These are phyloP conservation scores for Paradendryphiella salina DNA, from an alignment of 2,329 filamentous ascomycete species.

Conservation along the genomic window DNA sequence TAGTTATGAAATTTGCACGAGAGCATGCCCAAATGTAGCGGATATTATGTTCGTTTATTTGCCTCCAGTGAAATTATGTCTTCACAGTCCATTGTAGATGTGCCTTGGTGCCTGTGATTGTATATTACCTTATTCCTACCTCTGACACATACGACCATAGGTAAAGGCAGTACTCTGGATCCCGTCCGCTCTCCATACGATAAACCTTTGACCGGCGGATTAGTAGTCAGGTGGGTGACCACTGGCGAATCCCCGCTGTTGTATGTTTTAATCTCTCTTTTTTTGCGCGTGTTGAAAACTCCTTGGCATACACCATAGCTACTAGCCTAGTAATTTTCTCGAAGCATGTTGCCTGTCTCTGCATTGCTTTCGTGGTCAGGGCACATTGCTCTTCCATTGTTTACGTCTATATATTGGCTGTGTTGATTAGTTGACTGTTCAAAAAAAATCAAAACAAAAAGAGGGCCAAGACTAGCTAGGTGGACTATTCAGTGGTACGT, in stretches of 20 bases:
- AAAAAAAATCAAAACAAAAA: no score
- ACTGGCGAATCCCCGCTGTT: slow-evolving; percentile 9
- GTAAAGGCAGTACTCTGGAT: slow-evolving; percentile 7
- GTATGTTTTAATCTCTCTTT: slow-evolving; percentile 8
- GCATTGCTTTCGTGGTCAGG: no score
- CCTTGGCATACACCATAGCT: neutral
- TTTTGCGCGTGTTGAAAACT: neutral
- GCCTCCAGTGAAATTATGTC: slow-evolving; percentile 4
- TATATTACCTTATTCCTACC: neutral
- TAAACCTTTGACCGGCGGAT: slow-evolving; percentile 12
- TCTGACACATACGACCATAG: slow-evolving; percentile 18
- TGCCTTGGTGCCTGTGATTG: neutral
- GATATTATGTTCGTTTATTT: slow-evolving; percentile 9
- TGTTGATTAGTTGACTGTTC: no score
- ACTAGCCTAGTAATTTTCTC: no score
- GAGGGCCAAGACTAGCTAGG: no score
- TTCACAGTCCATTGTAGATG: neutral
- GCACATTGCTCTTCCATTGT: no score
- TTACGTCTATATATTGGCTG: no score
- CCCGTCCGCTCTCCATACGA: slow-evolving; percentile 14
- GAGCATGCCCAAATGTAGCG: slow-evolving; percentile 15
- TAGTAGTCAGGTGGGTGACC: slow-evolving; percentile 12
- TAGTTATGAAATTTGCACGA: slow-evolving; percentile 15
- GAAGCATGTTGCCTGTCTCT: no score
- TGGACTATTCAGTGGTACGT: no score